These are phyloP conservation scores for Neurospora crassa DNA, from an alignment of 2,329 filamentous ascomycete species.

Conservation along the genomic window DNA sequence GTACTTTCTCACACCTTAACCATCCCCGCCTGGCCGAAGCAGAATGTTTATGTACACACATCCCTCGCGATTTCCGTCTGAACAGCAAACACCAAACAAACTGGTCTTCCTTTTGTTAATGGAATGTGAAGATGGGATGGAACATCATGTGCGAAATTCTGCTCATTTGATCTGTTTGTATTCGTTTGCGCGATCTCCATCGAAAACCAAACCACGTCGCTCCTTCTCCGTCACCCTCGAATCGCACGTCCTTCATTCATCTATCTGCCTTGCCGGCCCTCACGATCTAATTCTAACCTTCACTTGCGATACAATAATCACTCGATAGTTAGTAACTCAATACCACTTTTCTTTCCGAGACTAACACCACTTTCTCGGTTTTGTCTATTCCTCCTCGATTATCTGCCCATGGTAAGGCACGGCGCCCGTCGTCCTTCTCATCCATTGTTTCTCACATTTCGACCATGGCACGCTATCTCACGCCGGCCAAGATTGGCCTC, in stretches of 20 bases:
- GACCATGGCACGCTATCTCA: conserved; percentile 70
- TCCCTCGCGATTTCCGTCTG: background rate
- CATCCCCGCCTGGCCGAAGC: background rate
- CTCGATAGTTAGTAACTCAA: background rate
- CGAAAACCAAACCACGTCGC: background rate
- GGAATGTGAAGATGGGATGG: background rate
- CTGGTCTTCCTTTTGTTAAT: background rate
- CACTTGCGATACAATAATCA: background rate
- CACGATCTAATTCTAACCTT: background rate
- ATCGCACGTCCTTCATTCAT: background rate
- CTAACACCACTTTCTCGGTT: background rate
- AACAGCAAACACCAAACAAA: background rate
- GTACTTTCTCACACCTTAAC: background rate
- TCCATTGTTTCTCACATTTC: background rate
- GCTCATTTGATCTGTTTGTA: background rate
- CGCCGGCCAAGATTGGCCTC: conserved; percentile 78
- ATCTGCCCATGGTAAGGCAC: background rate
- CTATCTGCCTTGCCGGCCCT: background rate
- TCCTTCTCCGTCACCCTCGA: background rate
- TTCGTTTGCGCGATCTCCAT: background rate
- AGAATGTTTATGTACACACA: background rate
- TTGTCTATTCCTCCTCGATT: background rate
- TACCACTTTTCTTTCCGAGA: background rate
- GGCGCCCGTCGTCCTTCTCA: background rate
- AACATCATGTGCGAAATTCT: background rate